A percentile compares a stretch with the other conserved stretches of the same genome.
phyloP scores from a whole-genome alignment of 768 basidiomycete genomes.

The Cystofilobasidium capitatum region DNA sequence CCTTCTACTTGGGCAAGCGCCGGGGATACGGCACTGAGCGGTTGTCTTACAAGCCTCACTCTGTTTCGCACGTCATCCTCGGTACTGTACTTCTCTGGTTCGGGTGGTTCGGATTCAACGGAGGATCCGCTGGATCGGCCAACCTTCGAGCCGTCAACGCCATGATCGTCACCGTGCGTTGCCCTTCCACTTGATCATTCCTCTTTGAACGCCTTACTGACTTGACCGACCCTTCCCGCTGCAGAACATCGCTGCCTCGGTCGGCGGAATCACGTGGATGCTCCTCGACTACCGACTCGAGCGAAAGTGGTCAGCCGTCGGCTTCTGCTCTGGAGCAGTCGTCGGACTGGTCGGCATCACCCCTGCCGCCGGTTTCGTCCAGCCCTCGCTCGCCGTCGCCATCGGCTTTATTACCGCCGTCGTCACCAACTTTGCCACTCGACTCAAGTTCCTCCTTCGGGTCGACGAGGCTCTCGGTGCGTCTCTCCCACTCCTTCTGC shows the following conservation, averaged over 20 bases:
- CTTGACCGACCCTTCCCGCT: background rate
- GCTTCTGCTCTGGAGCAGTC: constrained; percentile 83
- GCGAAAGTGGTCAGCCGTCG: constrained; percentile 77
- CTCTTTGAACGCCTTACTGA: background rate
- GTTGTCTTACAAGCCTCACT: constrained; percentile 80
- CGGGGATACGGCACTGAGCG: constrained; percentile 80
- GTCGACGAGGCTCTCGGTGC: constrained; percentile 72
- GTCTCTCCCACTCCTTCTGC: background rate
- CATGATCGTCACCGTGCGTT: constrained; percentile 58
- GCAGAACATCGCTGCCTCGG: constrained; percentile 47
- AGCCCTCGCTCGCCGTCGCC: constrained; percentile 65
- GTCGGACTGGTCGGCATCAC: constrained; percentile 82
- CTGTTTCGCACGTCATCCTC: constrained; percentile 69
- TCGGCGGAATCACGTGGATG: constrained; percentile 73
- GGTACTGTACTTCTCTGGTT: constrained; percentile 83
- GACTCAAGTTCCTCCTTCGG: constrained; percentile 44
- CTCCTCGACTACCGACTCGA: constrained; percentile 63
- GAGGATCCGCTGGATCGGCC: constrained; percentile 80
- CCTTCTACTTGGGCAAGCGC: constrained; percentile 70
- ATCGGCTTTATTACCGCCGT: constrained; percentile 64
- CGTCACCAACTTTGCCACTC: constrained; percentile 73
- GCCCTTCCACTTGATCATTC: background rate
- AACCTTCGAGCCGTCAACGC: constrained; percentile 78
- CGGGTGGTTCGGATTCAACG: constrained; percentile 62
- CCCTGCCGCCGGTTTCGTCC: constrained; percentile 72